Base-by-base conservation (phyloP, 225 moss, liverwort and hornwort species). In the Pseudisothecium myosuroides region DNA sequence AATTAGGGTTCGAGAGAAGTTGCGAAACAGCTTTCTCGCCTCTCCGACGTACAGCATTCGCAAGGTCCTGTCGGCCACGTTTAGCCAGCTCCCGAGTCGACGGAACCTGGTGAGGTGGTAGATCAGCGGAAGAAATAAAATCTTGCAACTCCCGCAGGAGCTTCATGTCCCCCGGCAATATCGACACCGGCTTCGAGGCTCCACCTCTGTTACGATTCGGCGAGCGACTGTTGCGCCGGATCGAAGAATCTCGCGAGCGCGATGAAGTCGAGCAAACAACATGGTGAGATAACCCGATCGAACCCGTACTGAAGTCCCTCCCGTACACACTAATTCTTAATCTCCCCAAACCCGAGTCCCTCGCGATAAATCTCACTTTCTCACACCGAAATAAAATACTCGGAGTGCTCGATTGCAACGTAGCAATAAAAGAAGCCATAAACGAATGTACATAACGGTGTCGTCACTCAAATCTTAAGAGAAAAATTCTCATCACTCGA, bases 41-140 rank as follows among this genome's bases (percentile, higher is more conserved):
- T 90, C 93, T 90, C 76, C 97, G 95, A 39, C 97, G 97, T 32
- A 98, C 96, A 52, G 94, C 95, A 90, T 97, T 97, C 47, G 95
- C 97, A 76, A 98, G 98, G 92, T 97, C 98, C 91, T 95, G 94
- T 73, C 98, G 93, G 82, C 97, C 98, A 64, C 81, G 90, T 61
- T 89, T 89, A 85, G 93, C 89, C 31, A 97, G 91, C 86, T 97
- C 97, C 88, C 94, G 92, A 39, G 94, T 96, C 74, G 98, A 94
- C 47, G 98, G 98, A 85, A 98, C 97, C 88, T 95, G 94, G 67
- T 90, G 81, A 24, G 94, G 93, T 61, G 96, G 94, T 84, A 97
- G 94, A 91, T 94, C 94, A 84, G 82, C 88, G 34, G 92, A 90
- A 84, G 85, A 91, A 75, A 97, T 95, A 80, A 96, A 96, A 43